Evolutionary conservation across 306 rosid species (phyloP), one percentile per base, ranked within the genome.

Genomic region (Cotoneaster glaucophyllus): DNA sequence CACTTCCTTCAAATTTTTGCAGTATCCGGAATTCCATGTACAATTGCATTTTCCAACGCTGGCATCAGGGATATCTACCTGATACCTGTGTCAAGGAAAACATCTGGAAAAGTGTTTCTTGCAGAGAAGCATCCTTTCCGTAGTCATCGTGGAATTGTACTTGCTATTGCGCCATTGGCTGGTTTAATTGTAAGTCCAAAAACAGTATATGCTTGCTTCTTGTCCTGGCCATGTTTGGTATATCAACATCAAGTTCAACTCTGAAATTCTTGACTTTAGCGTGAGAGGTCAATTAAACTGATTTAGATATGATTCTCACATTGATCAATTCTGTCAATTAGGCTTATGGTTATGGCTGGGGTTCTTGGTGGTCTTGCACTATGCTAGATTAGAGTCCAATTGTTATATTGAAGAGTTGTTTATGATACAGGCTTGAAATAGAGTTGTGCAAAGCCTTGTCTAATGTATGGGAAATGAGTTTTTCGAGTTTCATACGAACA

Each of bases 61-160:
- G 94, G 87, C 78, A 75, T 87, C 74, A 83, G 97, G 82, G 94
- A 93, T 81, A 75, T 90, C 76, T 93, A 82, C 74, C 24, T 88
- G 69, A 82, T 90, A 73, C 91, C 96, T 18, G 79, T 80, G 80
- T 80, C 86, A 22, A 79, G 72, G 73, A 88, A 85, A 80, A 86
- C 64, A 58, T 54, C 45, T 29, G 96, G 97, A 64, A 88, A 89
- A 64, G 73, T 90, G 77, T 88, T 93, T 77, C 97, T 93, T 24
- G 73, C 84, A 4, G 96, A 93, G 90, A 93, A 90, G 80, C 96
- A 88, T 79, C 96, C 97, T 74, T 93, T 93, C 77, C 88, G 89
- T 29, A 85, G 96, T 86, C 88, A 87, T 53, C 88, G 92, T 69
- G 97, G 97, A 58, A 87, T 90, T 62, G 94, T 93, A 65, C 89